Base-by-base conservation (phyloP, 2,329 filamentous ascomycete species). In the Colletotrichum liriopes region DNA sequence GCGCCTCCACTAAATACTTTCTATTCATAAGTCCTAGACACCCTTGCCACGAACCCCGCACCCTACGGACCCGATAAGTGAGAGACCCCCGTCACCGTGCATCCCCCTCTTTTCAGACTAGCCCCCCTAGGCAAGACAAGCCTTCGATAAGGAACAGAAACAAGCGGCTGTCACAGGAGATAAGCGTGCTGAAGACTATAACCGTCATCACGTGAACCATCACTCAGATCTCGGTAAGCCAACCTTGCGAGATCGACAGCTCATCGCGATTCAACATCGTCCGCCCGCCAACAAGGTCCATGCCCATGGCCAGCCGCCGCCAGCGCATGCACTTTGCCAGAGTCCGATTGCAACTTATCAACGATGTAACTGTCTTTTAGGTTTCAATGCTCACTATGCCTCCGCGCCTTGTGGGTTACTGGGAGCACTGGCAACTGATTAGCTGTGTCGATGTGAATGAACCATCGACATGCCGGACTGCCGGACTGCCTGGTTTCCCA, bases 1-100 rank as follows among this genome's bases (percentile, higher is more conserved):
- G 59, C 54, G 60, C 69, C 61, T 59, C 65, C 56, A 55, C 69
- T 65, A 69, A 72, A 69, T 69, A 72, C 52, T 60, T 55, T 23
- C 26, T 32, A 51, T 51, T 26, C 47, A 8, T 14, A 43, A 41
- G 9, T 54, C 20, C 43, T 54, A 64, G 23, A 54, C 37, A 52
- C 35, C 49, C 37, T 64, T 45, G 61, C 37, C 49, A 18, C 37
- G 37, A 64, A 64, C 61, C 61, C 61, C 61, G 61, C 61, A 64
- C 61, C 37, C 35, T 23, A 55, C 20, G 26, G 49, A 55, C 41
- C 61, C 61, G 61, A 64, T 55, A 52, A 64, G 61, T 60, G 56
- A 60, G 29, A 43, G 41, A 16, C 16, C 41, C 59, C 43, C 43
- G 43, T 64, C 35, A 64, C 61, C 49, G 18, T 64, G 61, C 61